Evolutionary conservation across 495 filamentous ascomycete species (phyloP).

Genomic region (Hypoxylon cercidicola): DNA sequence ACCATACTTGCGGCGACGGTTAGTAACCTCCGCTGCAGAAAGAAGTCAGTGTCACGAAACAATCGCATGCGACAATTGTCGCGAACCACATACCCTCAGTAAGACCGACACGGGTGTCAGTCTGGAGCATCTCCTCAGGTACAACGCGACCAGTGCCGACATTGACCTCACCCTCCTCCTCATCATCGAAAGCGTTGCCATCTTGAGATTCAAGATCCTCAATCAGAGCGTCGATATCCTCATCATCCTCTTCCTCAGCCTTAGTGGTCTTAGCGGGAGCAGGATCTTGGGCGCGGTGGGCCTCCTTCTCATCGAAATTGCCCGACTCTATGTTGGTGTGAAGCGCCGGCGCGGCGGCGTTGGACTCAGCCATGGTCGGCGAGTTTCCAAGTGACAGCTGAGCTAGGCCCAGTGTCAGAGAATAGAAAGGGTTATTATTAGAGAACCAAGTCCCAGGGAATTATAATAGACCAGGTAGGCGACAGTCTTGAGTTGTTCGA

Average conservation of each 20-base stretch:
- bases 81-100: conserved; percentile 55
- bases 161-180: conserved; percentile 59
- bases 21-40: conserved; percentile 65
- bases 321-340: conserved; percentile 66
- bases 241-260: conserved; percentile 70
- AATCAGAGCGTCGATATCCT: conserved; percentile 83
- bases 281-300: conserved; percentile 41
- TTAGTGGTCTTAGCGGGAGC: conserved; percentile 44
- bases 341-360: conserved; percentile 59
- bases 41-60: conserved; percentile 17
- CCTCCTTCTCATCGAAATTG: conserved; percentile 66
- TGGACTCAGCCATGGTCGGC: conserved; percentile 60
- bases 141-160: conserved; percentile 64
- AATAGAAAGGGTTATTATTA: conserved; percentile 17
- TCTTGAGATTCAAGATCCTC: conserved; percentile 84
- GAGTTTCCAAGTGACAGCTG: conserved; percentile 39
- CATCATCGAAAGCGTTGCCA: conserved; percentile 68
- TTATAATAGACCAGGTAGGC: conserved; percentile 38
- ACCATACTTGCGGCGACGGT: conserved; percentile 81
- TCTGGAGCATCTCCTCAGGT: conserved; percentile 75
- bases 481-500: conserved; percentile 27
- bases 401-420: conserved; percentile 33
- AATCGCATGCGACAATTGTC: background rate
- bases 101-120: conserved; percentile 75
- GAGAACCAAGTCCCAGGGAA: conserved; percentile 25